Evolutionary conservation across 305 asterid genomes (phyloP).

Genomic region (Fraxinus angustifolia): DNA sequence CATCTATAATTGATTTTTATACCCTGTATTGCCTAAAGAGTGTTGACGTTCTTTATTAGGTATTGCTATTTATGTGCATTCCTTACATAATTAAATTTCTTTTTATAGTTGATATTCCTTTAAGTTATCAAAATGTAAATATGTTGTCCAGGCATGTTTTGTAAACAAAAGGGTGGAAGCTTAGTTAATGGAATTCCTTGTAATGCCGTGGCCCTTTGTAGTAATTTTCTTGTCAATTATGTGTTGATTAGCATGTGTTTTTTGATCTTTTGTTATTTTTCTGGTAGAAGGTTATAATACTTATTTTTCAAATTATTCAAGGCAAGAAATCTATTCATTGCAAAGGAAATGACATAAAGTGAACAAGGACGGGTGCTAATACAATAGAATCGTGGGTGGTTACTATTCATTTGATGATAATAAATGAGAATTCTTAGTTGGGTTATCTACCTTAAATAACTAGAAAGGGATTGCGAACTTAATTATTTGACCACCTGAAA

Average conservation of each 20-base stretch:
- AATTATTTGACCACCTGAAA: background rate
- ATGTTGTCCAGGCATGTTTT: slow-evolving; percentile 17
- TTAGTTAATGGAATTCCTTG: slow-evolving; percentile 9
- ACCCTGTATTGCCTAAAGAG: background rate
- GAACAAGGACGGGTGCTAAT: background rate
- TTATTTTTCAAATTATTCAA: background rate
- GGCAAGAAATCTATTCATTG: background rate
- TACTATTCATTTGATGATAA: background rate
- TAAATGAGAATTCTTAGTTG: background rate
- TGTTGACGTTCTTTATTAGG: slow-evolving; percentile 14
- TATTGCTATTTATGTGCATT: background rate
- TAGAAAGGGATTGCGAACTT: background rate
- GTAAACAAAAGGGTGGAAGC: slow-evolving; percentile 13
- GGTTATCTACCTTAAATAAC: background rate
- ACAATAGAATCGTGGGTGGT: background rate
- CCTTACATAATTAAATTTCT: slow-evolving; percentile 10
- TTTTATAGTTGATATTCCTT: slow-evolving; percentile 8
- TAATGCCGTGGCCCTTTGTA: background rate
- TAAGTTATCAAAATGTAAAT: slow-evolving; percentile 4
- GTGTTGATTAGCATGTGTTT: background rate
- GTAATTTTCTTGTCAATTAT: background rate
- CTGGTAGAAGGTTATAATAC: background rate
- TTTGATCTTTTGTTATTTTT: background rate
- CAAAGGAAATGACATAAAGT: background rate
- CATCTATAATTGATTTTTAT: slow-evolving; percentile 17